These are phyloP conservation scores for Schwanniomyces sp. DNA, from an alignment of 805 yeast species.

Conservation along the genomic window DNA sequence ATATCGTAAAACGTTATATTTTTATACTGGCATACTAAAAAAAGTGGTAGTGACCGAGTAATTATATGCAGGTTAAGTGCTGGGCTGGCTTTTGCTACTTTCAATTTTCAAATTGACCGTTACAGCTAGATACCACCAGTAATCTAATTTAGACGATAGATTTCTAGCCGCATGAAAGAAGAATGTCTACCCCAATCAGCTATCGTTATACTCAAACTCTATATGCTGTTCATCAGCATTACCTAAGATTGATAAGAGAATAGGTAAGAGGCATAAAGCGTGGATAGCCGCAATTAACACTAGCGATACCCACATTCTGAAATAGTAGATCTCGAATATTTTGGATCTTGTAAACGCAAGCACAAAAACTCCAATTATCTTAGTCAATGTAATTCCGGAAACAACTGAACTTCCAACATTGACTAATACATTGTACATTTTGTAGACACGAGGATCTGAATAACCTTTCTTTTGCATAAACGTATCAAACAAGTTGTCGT, in stretches of 20 bases:
- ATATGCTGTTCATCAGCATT: slow-evolving; percentile 6
- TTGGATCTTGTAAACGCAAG: slow-evolving; percentile 84
- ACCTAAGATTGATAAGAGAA: slow-evolving; percentile 53
- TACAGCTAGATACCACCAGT: not conserved
- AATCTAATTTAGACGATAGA: not conserved
- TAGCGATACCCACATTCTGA: slow-evolving; percentile 89
- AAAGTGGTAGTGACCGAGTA: not conserved
- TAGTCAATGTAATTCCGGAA: slow-evolving; percentile 88
- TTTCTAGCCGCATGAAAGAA: not conserved
- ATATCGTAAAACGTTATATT: not conserved
- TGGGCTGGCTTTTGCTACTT: slow-evolving; percentile 4
- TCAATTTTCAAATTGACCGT: not conserved
- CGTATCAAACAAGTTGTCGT: slow-evolving; percentile 12
- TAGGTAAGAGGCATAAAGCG: slow-evolving; percentile 76
- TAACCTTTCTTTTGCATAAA: slow-evolving; percentile 12
- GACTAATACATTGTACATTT: slow-evolving; percentile 60
- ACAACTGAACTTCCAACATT: slow-evolving; percentile 89
- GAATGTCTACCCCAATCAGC: not conserved
- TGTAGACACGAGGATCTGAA: slow-evolving; percentile 11
- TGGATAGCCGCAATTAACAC: slow-evolving; percentile 78
- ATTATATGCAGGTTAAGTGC: not conserved
- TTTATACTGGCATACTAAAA: not conserved
- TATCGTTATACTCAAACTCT: not conserved
- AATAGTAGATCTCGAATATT: slow-evolving; percentile 88
- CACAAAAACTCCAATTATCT: slow-evolving; percentile 82